Conservation (phyloP, 345 rosid species). For the Ceriops tagal region DNA sequence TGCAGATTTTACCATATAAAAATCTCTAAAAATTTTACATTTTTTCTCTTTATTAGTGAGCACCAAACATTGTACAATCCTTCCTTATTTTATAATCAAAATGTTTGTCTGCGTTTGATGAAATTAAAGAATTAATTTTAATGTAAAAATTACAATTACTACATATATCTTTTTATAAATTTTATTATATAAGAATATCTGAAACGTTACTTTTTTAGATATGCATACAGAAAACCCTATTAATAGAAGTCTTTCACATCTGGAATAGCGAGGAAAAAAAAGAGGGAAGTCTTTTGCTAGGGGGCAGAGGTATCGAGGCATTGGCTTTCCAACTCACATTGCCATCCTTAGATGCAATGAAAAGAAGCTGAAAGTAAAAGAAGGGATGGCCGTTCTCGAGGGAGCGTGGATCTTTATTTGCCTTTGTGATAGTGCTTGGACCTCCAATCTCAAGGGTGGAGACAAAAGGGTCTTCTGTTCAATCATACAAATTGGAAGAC, state of each 20-base stretch:
- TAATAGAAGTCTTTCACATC: not conserved
- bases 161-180: too few species aligned
- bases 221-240: too few species aligned
- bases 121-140: not conserved
- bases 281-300: not conserved
- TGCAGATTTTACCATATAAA: too few species aligned
- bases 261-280: not conserved
- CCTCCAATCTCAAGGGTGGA: slow-evolving; percentile 31
- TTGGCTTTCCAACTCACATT: slow-evolving; percentile 46
- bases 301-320: not conserved
- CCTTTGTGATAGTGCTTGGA: slow-evolving; percentile 34
- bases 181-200: too few species aligned
- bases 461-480: slow-evolving; percentile 41
- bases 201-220: too few species aligned
- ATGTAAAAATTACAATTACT: too few species aligned
- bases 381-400: slow-evolving; percentile 37
- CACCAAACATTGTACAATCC: not conserved
- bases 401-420: slow-evolving; percentile 47
- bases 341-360: slow-evolving; percentile 49
- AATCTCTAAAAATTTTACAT: too few species aligned
- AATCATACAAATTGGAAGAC: slow-evolving; percentile 29
- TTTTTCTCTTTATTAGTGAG: slow-evolving; percentile 18
- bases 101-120: not conserved
- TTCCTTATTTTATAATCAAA: not conserved
- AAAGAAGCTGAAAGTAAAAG: slow-evolving; percentile 36